These are phyloP conservation scores for Penicillium egyptiacum DNA, from an alignment of 495 filamentous ascomycete species.

Conservation along the genomic window DNA sequence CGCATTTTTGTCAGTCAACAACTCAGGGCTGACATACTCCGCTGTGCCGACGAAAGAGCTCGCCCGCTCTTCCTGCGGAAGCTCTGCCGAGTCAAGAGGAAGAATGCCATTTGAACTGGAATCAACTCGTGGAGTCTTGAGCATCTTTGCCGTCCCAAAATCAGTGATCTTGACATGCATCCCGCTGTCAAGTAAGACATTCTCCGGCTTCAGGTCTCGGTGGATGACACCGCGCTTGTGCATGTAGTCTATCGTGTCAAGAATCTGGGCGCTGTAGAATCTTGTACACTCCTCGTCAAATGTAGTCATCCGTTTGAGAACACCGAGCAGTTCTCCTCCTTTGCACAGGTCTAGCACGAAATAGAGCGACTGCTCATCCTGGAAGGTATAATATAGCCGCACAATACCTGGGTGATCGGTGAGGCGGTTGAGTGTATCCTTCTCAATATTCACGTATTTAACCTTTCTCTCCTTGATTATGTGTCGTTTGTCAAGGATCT, in stretches of 20 bases:
- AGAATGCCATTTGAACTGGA: conserved; percentile 43
- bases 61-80: conserved; percentile 68
- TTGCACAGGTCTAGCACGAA: conserved; percentile 95
- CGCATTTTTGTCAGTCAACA: conserved; percentile 91
- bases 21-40: conserved; percentile 96
- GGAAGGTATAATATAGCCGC: conserved; percentile 97
- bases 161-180: conserved; percentile 99
- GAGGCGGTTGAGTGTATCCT: conserved; percentile 93
- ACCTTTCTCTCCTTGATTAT: conserved; percentile 99
- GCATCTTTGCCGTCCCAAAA: conserved; percentile 94
- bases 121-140: conserved; percentile 62
- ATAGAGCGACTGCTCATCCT: conserved; percentile 93
- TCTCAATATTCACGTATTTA: conserved; percentile 99
- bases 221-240: conserved; percentile 95
- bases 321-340: conserved; percentile 87
- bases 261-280: conserved; percentile 94
- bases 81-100: conserved; percentile 54
- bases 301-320: conserved; percentile 87
- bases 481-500: conserved; percentile 96
- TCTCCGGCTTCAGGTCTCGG: conserved; percentile 95
- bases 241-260: conserved; percentile 98
- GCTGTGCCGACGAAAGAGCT: conserved; percentile 98
- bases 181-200: conserved; percentile 89
- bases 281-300: conserved; percentile 95
- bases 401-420: conserved; percentile 98